Evolutionary conservation across 257 asterid species (phyloP).

Genomic region (Penstemon barbatus): DNA sequence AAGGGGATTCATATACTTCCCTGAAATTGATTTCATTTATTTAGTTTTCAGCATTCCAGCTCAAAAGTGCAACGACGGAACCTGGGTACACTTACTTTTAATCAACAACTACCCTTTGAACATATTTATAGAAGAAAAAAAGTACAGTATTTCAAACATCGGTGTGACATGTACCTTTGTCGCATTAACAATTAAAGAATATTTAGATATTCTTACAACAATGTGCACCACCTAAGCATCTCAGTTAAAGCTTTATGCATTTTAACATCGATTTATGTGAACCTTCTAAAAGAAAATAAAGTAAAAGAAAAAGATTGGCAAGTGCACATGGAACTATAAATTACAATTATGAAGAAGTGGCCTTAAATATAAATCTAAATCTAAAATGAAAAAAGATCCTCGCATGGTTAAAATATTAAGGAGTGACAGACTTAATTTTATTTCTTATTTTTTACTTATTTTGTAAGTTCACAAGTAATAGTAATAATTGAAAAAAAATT

Average conservation of each 20-base stretch:
- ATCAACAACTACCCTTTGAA: not conserved
- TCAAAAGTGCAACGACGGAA: not conserved
- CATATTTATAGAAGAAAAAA: not conserved
- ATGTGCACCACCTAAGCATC: not conserved
- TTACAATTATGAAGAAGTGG: not conserved
- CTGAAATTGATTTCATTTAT: not conserved
- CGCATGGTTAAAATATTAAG: not conserved
- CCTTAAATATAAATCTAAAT: not conserved
- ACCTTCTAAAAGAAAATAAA: not conserved
- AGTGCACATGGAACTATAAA: not conserved
- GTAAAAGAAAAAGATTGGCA: not conserved
- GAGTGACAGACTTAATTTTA: not conserved
- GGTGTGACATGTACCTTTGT: not conserved
- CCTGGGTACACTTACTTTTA: not conserved
- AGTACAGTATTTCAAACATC: not conserved
- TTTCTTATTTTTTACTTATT: not conserved
- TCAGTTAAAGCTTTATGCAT: not conserved
- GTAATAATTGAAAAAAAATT: not conserved
- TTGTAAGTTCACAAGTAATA: not conserved
- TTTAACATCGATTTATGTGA: not conserved
- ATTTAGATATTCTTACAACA: not conserved
- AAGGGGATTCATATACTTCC: not conserved
- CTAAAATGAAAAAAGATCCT: not conserved
- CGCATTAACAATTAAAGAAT: not conserved
- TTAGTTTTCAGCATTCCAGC: constrained; percentile 4